Conservation (phyloP, 768 basidiomycete genomes). For the Auriscalpium orientale region DNA sequence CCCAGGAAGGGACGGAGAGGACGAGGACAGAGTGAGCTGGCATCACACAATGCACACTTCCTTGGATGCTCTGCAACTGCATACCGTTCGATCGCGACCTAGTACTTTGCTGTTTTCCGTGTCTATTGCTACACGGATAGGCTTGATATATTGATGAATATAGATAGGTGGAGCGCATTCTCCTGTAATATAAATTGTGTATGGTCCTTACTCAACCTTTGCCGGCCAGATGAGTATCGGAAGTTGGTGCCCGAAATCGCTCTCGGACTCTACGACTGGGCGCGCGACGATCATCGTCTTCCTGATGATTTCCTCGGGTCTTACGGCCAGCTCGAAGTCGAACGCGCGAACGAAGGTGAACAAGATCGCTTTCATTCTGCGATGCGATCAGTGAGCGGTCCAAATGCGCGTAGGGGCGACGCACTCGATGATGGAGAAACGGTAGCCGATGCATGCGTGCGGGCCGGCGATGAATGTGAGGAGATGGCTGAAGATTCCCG, state of each 20-base stretch:
- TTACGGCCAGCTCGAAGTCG: slow-evolving; percentile 14
- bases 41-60: too few species aligned
- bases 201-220: background rate
- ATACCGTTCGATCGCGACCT: too few species aligned
- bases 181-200: too few species aligned
- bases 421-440: slow-evolving; percentile 13
- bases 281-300: slow-evolving; percentile 9
- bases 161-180: too few species aligned
- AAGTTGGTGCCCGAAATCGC: slow-evolving; percentile 4
- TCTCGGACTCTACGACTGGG: slow-evolving; percentile 6
- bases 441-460: slow-evolving; percentile 16
- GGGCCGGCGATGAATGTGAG: slow-evolving; percentile 10
- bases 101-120: too few species aligned
- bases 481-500: slow-evolving; percentile 10
- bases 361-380: slow-evolving; percentile 18
- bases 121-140: too few species aligned
- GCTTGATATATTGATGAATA: too few species aligned
- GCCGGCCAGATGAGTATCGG: slow-evolving; percentile 11
- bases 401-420: background rate
- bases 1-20: slow-evolving; percentile 48
- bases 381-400: background rate
- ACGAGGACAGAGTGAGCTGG: background rate
- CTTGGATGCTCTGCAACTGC: too few species aligned
- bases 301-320: slow-evolving; percentile 1
- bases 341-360: slow-evolving; percentile 20